Conservation (phyloP, 1,284 basidiomycete species). For the Fomitopsis palustris region DNA sequence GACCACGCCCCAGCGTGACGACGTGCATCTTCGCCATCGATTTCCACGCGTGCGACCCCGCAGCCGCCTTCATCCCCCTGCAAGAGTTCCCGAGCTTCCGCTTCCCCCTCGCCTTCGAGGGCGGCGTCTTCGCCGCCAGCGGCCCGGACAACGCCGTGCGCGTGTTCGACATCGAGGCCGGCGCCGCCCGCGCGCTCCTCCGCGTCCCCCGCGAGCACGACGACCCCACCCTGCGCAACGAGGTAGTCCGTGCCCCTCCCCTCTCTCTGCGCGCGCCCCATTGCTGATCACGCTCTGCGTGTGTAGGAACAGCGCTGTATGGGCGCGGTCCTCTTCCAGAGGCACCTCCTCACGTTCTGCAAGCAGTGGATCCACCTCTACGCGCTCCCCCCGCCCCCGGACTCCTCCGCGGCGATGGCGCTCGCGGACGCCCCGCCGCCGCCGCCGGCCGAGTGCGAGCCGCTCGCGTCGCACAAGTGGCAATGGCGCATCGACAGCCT, state of each 20-base stretch:
- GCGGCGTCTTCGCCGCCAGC: slow-evolving; percentile 16
- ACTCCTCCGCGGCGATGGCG: neutral
- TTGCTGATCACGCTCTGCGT: neutral
- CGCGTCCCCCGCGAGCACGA: slow-evolving; percentile 17
- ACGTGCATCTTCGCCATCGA: slow-evolving; percentile 19
- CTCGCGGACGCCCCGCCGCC: neutral
- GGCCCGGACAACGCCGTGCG: slow-evolving; percentile 17
- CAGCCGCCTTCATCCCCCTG: slow-evolving; percentile 10
- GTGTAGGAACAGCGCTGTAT: slow-evolving; percentile 23
- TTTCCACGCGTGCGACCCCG: slow-evolving; percentile 1
- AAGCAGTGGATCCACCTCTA: slow-evolving; percentile 27
- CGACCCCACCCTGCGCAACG: slow-evolving; percentile 19
- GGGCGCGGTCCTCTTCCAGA: slow-evolving; percentile 35
- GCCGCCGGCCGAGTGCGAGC: slow-evolving; percentile 22
- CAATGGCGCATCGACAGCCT: slow-evolving; percentile 54
- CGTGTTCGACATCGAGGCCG: slow-evolving; percentile 18
- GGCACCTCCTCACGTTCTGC: slow-evolving; percentile 26
- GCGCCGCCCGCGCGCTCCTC: slow-evolving; percentile 13
- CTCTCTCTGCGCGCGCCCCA: neutral
- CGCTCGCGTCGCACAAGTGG: slow-evolving; percentile 44
- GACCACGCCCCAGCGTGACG: slow-evolving; percentile 6
- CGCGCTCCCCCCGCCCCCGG: neutral
- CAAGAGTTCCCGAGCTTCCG: slow-evolving; percentile 18
- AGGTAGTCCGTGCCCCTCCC: slow-evolving; percentile 11
- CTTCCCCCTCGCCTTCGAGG: slow-evolving; percentile 19